Conservation (phyloP, 75 land plant species). For the Pinus tabuliformis region DNA sequence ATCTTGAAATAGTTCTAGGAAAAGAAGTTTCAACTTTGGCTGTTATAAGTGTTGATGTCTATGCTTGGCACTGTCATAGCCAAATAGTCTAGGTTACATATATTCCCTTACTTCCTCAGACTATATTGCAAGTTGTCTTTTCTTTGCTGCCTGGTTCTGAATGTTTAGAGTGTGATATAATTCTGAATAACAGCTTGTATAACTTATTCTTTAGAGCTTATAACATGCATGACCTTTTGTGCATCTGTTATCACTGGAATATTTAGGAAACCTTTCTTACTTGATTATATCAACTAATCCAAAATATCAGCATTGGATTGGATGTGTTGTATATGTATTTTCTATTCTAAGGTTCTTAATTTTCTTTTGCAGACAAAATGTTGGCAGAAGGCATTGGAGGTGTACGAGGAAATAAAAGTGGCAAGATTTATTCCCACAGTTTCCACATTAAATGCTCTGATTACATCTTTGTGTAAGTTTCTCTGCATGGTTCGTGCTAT, state of each 20-base stretch:
- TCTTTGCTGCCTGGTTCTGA: background rate
- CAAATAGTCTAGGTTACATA: background rate
- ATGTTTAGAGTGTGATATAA: background rate
- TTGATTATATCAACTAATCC: no score
- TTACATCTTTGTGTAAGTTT: constrained; percentile 85
- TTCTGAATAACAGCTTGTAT: background rate
- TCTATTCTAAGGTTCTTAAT: background rate
- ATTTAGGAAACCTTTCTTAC: background rate
- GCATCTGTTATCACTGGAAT: background rate
- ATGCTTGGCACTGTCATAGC: background rate
- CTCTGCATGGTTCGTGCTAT: constrained; percentile 5
- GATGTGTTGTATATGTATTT: background rate
- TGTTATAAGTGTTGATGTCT: background rate
- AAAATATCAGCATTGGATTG: no score
- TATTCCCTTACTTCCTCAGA: background rate
- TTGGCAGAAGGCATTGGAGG: constrained; percentile 74
- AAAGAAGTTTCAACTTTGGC: background rate
- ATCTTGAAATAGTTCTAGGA: background rate
- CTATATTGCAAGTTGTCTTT: background rate
- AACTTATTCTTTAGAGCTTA: background rate
- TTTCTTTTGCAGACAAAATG: constrained; percentile 58
- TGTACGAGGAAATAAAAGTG: constrained; percentile 64
- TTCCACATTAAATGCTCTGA: constrained; percentile 82
- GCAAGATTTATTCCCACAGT: constrained; percentile 56
- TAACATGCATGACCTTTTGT: background rate